Evolutionary conservation across 2,329 filamentous ascomycete species (phyloP), one percentile per base, ranked within the genome.

Genomic region (Monosporascus sp.): DNA sequence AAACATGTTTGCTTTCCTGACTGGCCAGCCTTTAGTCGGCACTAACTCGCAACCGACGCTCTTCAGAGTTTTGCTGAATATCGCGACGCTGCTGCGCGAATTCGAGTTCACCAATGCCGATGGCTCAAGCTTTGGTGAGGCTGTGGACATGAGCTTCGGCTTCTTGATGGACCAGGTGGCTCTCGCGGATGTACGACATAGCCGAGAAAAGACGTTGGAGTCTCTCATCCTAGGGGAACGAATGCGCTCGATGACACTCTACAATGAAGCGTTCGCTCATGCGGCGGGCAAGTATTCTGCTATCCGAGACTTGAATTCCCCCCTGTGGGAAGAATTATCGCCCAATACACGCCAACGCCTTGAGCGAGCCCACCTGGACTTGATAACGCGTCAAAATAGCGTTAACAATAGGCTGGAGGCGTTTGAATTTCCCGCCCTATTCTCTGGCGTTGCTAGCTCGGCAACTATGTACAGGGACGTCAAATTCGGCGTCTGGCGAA

Each of bases 241-340:
- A 38, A 89, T 97, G 84, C 85, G 86, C 53, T 96, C 83, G 47
- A 82, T 87, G 63, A 80, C 85, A 7, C 79, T 99, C 2, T 97
- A 96, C 71, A 90, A 89, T 54, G 91, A 97, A 69, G 90, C 90
- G 0, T 97, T 97, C 64, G 85, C 91, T 5, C 94, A 97, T 68
- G 90, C 87, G 0, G 90, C 89, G 9, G 94, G 93, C 48, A 95
- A 94, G 70, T 90, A 93, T 54, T 81, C 89, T 20, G 79, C 90
- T 35, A 83, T 91, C 54, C 79, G 84, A 51, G 75, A 80, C 2
- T 72, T 91, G 47, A 81, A 84, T 44, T 85, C 83, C 48, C 82
- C 84, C 0, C 82, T 94, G 47, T 92, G 84, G 68, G 75, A 79
- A 25, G 76, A 88, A 62, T 81, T 97, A 43, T 89, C 85, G 2